Conservation (phyloP, 805 yeast genomes). For the Sungouiella thailandica region DNA sequence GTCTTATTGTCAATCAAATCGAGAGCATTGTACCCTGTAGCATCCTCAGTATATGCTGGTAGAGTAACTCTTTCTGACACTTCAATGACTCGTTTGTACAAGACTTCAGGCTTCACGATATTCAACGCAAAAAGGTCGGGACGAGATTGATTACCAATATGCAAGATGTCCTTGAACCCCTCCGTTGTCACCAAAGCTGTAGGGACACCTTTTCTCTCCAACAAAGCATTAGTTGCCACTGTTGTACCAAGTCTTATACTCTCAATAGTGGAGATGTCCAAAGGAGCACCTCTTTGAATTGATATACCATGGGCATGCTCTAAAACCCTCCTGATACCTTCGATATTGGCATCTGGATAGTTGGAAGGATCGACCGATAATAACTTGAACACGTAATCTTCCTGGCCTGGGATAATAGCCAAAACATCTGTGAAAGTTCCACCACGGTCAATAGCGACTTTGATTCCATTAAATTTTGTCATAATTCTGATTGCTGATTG, state of each 20-base stretch:
- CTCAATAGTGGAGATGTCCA: background rate
- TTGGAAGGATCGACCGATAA: background rate
- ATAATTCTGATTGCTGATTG: too few relatives aligned
- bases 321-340: background rate
- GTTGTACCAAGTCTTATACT: background rate
- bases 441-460: conserved; percentile 1
- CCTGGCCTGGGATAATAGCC: background rate
- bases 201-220: conserved; percentile 1
- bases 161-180: conserved; percentile 18
- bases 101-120: conserved; percentile 14
- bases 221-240: conserved; percentile 1
- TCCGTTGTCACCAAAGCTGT: conserved; percentile 1
- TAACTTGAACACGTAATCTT: conserved; percentile 1
- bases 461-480: background rate
- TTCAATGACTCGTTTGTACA: conserved; percentile 15
- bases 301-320: conserved; percentile 5
- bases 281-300: conserved; percentile 10
- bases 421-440: background rate
- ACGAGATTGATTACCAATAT: conserved; percentile 19
- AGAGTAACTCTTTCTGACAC: conserved; percentile 18
- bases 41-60: conserved; percentile 16
- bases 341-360: background rate
- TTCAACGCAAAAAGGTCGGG: conserved; percentile 18
- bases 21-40: conserved; percentile 13
- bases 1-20: conserved; percentile 18